Evolutionary conservation across 306 rosid genomes (phyloP).

Genomic region (Lathyrus oleraceus): DNA sequence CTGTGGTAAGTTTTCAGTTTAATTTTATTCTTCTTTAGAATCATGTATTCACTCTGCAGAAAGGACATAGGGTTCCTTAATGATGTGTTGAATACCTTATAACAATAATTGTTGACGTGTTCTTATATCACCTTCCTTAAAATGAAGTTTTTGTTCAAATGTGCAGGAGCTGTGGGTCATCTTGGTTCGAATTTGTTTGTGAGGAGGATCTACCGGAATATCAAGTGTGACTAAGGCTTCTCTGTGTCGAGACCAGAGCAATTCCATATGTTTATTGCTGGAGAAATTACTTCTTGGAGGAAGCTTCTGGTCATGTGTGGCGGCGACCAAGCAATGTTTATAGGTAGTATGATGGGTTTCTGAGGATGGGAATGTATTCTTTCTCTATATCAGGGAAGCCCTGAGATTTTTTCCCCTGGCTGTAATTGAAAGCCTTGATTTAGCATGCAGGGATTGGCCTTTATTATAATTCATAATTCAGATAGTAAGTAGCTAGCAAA

Average conservation of each 20-base stretch:
- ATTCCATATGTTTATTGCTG: conserved; percentile 42
- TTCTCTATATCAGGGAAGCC: conserved; percentile 65
- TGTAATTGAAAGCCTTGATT: conserved; percentile 75
- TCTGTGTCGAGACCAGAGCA: conserved; percentile 45
- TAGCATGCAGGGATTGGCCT: conserved; percentile 67
- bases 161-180: conserved; percentile 94
- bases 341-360: conserved; percentile 57
- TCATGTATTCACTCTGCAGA: background rate
- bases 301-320: conserved; percentile 49
- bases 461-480: conserved; percentile 47
- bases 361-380: conserved; percentile 60
- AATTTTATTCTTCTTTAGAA: background rate
- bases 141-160: conserved; percentile 26
- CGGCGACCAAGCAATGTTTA: conserved; percentile 42
- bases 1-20: conserved; percentile 70
- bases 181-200: conserved; percentile 95
- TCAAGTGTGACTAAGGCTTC: conserved; percentile 85
- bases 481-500: conserved; percentile 50
- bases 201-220: conserved; percentile 98
- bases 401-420: conserved; percentile 63
- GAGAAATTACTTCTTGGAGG: conserved; percentile 45
- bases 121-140: background rate
- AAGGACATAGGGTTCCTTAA: conserved; percentile 1
- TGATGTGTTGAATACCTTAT: background rate
- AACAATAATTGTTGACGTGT: background rate